Evolutionary conservation across 2,329 filamentous ascomycete species (phyloP), one percentile per base, ranked within the genome.

Genomic region (Ceratocystis ficicola): DNA sequence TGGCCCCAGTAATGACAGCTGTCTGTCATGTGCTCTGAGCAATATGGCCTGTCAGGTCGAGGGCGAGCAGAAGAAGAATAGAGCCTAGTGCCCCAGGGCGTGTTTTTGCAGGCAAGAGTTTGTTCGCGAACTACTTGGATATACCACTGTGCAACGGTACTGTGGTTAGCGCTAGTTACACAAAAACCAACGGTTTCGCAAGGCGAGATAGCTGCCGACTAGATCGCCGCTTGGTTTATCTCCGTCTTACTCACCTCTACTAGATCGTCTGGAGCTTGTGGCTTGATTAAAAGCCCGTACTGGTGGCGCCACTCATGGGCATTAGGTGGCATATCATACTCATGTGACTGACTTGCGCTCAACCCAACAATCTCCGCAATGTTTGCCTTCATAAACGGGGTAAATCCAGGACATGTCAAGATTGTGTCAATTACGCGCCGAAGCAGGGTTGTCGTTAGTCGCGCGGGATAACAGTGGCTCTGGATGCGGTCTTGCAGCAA

Each of bases 361-460:
- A 83, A 70, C 17, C 73, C 71, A 2, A 74, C 74, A n/a, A 77
- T 64, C 64, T 70, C 77, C 5, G 80, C 77, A 69, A 87, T 76
- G 69, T 83, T 80, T 70, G 85, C 81, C 73, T 86, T 86, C 76
- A 83, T 81, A n/a, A 79, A 68, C 1, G 81, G 75, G 2, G 81
- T 84, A 71, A 87, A 86, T 1, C 84, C 85, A 1, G 79, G 77
- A 70, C 85, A 87, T 2, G 75, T 73, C 74, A 87, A 78, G 22
- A 79, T 79, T 1, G 82, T 76, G 8, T 73, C 74, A 52, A 78
- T 74, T 36, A 87, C 74, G 10, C 84, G 81, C 68, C 78, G 77
- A 41, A 82, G 74, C 0, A 88, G 77, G 70, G 80, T 78, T 0
- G 70, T 67, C n/a, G 77, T 84, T 22, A 87, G 72, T 63, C 80